Base-by-base conservation (phyloP, 2,329 filamentous ascomycete genomes). In the Microcyclospora tardicrescens region DNA sequence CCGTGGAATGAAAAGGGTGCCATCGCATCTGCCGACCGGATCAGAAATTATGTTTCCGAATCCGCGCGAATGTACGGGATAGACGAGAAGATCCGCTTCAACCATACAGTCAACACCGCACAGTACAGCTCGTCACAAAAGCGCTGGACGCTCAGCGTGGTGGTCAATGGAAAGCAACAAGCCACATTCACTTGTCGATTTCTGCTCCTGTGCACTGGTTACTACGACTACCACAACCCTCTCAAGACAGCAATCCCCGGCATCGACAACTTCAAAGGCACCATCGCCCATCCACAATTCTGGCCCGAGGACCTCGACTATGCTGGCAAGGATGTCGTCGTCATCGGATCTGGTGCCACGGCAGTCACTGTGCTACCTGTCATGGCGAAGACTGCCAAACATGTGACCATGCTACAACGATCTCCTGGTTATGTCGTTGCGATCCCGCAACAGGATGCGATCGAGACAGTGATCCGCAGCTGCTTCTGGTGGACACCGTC, bases 341-440 rank as follows among this genome's bases (percentile, higher is more conserved):
- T 89, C 41, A 74, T 91, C 44, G 84, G 84, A 12, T 80, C 74
- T 12, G 85, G 85, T 6, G 84, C 84, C 2, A 93, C 85, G 0
- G 80, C 84, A 6, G 63, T 89, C 35, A 91, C 84, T 0, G 67
- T 93, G 1, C 58, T 93, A 2, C 85, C 84, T 0, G 72, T 69
- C 34, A 61, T 93, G 34, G 74, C 77, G 1, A 63, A 80, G 33
- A 73, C 70, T 30, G 82, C 81, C 5, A 62, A 61, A 5, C 70
- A 73, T 11, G 76, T 86, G 19, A 89, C 82, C 1, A 84, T 89
- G 74, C 69, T 93, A 2, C 84, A 93, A 61, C 75, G 85, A 40
- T 84, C 77, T 34, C 85, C 85, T 0, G 72, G 71, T 0, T 87
- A 84, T 51, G 42, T 58, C 35, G 41, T 58, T 30, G 48, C 54